Evolutionary conservation across 2,329 filamentous ascomycete genomes (phyloP), one percentile per base, ranked within the genome.

Genomic region (Didymella pinodella): DNA sequence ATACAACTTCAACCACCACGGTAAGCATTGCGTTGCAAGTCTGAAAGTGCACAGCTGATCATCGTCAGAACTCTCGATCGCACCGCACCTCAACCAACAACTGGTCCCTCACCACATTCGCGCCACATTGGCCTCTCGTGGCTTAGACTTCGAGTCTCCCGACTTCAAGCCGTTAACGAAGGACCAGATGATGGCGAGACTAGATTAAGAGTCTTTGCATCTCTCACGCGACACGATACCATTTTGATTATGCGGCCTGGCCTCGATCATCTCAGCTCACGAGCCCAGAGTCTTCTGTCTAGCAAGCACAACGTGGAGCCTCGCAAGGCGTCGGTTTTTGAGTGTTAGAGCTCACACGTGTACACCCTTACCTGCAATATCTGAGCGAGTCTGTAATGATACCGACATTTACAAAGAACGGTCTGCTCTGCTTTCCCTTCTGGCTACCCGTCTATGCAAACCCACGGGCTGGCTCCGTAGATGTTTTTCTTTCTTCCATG

Each of bases 171-270:
- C 94, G 45, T 84, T 99, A 82, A 83, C 90, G 73, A 96, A 93
- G 84, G 90, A 95, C 73, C 92, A 97, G 78, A 98, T 99, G 95
- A 92, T 97, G 83, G 95, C 95, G 59, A 92, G 93, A 79, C 85
- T 99, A 80, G 95, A 99, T 82, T 99, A 82, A 81, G 61, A 81
- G 61, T 49, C 47, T 63, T 52, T 57, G 48, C 49, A 55, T 46
- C 59, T 52, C 59, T 70, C 64, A 77, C 70, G 67, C 72, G 70
- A 78, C 70, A 79, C 74, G 77, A 80, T 73, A 74, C 76, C 70
- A 74, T 73, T 65, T 73, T 69, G 67, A 70, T 72, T 67, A 70
- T 69, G 71, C 72, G 69, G 70, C 69, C 66, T 71, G 72, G 70
- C 71, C 71, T 75, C 63, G 56, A 59, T 70, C 65, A 65, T 72